A percentile compares a stretch with the other conserved stretches of the same genome.
Conservation (phyloP, 352 stramenopile genomes). For the Pythium angustatum region DNA sequence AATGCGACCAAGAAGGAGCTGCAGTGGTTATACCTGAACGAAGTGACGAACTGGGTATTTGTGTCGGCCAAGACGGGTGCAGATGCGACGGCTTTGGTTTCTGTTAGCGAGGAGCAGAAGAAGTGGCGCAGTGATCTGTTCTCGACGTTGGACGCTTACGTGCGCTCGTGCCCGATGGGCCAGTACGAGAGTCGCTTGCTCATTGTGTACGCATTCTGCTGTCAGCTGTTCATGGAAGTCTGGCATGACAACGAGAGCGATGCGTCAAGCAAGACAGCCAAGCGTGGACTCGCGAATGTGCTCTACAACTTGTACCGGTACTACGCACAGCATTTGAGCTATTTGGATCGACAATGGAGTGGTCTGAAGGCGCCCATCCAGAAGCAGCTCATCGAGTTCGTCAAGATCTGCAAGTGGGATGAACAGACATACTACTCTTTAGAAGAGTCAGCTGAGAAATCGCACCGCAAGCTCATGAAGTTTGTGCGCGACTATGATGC, state of each 20-base stretch:
- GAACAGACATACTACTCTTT: conserved; percentile 99
- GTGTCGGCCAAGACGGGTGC: conserved; percentile 22
- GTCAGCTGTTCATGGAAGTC: conserved; percentile 84
- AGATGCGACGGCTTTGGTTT: neutral
- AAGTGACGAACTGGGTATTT: conserved; percentile 69
- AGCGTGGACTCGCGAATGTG: conserved; percentile 81
- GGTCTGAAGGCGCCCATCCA: conserved; percentile 94
- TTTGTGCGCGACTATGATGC: conserved; percentile 93
- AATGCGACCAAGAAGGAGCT: conserved; percentile 26
- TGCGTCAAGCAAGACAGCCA: conserved; percentile 20
- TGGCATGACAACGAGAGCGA: conserved; percentile 29
- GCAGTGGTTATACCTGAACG: conserved; percentile 67
- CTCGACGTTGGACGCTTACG: conserved; percentile 89
- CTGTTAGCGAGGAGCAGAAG: conserved; percentile 39
- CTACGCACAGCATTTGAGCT: conserved; percentile 92
- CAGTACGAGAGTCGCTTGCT: conserved; percentile 91
- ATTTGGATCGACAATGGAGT: conserved; percentile 81
- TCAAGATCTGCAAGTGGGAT: conserved; percentile 99
- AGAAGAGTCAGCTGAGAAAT: conserved; percentile 97
- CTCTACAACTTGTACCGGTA: conserved; percentile 94
- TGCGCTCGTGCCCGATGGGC: conserved; percentile 86
- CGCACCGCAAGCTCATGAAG: conserved; percentile 98
- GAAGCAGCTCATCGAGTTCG: conserved; percentile 97
- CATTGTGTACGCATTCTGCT: conserved; percentile 88
- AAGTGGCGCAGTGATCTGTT: conserved; percentile 85